Evolutionary conservation across 139 green algal species (phyloP).

Genomic region (Chlamydomonas sp.): DNA sequence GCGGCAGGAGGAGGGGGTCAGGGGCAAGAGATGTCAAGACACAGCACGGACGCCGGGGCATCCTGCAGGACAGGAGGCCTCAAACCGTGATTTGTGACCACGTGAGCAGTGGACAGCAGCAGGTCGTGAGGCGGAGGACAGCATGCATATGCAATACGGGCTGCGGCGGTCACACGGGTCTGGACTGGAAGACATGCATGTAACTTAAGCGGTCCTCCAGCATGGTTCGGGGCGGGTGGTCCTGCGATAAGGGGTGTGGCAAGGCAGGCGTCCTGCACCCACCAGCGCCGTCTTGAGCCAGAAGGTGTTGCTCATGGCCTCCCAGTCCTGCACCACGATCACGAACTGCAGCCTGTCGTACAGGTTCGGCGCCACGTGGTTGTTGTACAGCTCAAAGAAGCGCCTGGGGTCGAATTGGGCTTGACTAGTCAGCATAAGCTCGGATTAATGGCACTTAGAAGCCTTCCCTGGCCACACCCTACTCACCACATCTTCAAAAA

Average conservation of each 20-base stretch:
- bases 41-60: neutral
- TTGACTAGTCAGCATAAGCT: too few species aligned
- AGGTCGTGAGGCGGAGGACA: too few species aligned
- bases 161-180: too few species aligned
- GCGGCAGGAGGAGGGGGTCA: too few species aligned
- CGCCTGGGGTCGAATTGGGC: neutral
- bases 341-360: slow-evolving; percentile 94
- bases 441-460: too few species aligned
- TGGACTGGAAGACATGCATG: too few species aligned
- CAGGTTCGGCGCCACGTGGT: slow-evolving; percentile 72
- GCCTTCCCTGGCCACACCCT: too few species aligned
- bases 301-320: slow-evolving; percentile 86
- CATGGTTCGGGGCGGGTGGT: too few species aligned
- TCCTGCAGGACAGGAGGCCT: neutral
- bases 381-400: slow-evolving; percentile 95
- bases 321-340: slow-evolving; percentile 92
- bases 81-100: neutral
- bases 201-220: too few species aligned
- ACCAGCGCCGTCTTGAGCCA: slow-evolving; percentile 96
- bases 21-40: neutral
- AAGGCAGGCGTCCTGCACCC: neutral
- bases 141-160: too few species aligned
- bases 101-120: too few species aligned
- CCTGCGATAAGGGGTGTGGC: too few species aligned
- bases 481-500: neutral